Evolutionary conservation across 768 basidiomycete genomes (phyloP), one percentile per base, ranked within the genome.

Genomic region (Hypholoma sublateritium): DNA sequence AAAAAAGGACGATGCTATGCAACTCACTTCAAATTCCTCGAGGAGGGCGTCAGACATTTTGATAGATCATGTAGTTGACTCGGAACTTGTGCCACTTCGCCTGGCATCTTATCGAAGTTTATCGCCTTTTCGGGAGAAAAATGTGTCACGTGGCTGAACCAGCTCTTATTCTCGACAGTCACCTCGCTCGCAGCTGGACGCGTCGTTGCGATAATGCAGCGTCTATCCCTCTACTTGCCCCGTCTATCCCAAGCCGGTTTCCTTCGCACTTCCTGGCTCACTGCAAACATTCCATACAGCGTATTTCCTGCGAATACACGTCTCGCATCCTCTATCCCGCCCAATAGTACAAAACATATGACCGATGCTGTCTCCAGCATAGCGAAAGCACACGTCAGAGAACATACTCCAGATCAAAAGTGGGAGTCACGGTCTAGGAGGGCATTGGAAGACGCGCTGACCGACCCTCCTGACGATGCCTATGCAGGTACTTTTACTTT

Each of bases 11-110:
- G 5, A 13, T 21, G n/a, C 48, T 45, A 43, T 25, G 47, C 39
- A 37, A 55, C 54, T 61, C 65, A 95, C 94, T 86, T 98, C 94
- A 60, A 95, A 86, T 72, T 98, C 95, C 74, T 98, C 95, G 54
- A 85, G 77, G 53, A 97, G 77, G 36, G 84, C 77, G 58, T 87
- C 86, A 47, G 83, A 81, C 89, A 91, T 89, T 64, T 55, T 45
- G 34, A 56, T 60, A 62, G 53, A 39, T 55, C 58, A 53, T 59
- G 46, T 50, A 59, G 52, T 51, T 41, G 52, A n/a, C n/a, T n/a
- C 42, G 50, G 44, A 28, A 48, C 36, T 57, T 16, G 45, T 37
- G 32, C 34, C 16, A 53, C 28, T 24, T 24, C 36, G 37, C 51
- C 51, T 48, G 42, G 46, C 37, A 59, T 62, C 58, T 55, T 57